Base-by-base conservation (phyloP, 1,139 yeast species). In the Yamadazyma buinensis region DNA sequence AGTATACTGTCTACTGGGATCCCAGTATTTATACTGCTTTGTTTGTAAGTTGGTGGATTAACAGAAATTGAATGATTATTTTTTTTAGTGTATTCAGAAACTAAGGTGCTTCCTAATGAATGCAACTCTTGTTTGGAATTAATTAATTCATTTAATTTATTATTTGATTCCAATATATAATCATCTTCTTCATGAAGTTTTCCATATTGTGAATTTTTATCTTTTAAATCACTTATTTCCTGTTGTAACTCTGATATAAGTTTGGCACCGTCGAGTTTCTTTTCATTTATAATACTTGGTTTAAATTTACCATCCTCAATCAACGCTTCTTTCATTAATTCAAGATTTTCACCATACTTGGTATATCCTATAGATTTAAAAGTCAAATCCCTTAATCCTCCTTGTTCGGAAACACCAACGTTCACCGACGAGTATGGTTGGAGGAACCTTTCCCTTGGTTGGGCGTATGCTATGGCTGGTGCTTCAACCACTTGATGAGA, bases 381-480 rank as follows among this genome's bases (percentile, higher is more conserved):
- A 1, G 75, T 67, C 36, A 69, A 54, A 4, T 72, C 64, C 28
- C 57, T 59, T 23, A 69, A 52, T n/a, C 75, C 75, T 9, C 70
- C 71, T 43, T 68, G 71, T 12, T 53, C 54, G 0, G 74, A 66
- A n/a, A 64, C 52, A 2, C 75, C 75, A 36, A 64, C 65, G 30
- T 66, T 53, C 1, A 69, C 59, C 0, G 73, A 64, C 2, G 71
- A 65, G 10, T 70, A 72, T 32, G 56, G 62, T 32, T 64, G 59
- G 28, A 52, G 48, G 29, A 66, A 54, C 1, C 63, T 49, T 15
- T 64, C 68, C 15, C 54, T 51, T 4, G 70, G 56, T 13, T 55
- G 52, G 26, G 59, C 63, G 41, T 66, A 65, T 14, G 28, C 21
- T 4, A 52, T 40, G n/a, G 36, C 42, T 0, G 41, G 39, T 2